Conservation (phyloP, 495 filamentous ascomycete species). For the Daldinia grandis region DNA sequence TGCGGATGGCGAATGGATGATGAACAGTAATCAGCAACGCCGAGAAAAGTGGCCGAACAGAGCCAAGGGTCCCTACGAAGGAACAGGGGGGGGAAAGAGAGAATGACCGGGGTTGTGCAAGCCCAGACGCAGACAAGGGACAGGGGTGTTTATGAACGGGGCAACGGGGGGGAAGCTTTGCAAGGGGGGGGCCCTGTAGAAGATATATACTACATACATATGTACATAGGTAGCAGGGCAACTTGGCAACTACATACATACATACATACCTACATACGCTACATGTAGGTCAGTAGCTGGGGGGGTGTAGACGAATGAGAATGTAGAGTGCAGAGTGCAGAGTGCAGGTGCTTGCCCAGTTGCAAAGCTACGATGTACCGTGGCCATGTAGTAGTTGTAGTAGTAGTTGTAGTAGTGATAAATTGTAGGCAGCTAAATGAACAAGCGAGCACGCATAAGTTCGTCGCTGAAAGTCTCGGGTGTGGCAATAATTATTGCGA, state of each 20-base stretch:
- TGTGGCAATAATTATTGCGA: conserved; percentile 30
- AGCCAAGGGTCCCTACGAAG: conserved; percentile 33
- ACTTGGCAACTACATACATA: too few relatives aligned
- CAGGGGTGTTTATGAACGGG: conserved; percentile 31
- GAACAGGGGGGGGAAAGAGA: conserved; percentile 24
- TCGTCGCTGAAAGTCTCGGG: conserved; percentile 30
- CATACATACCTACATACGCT: too few relatives aligned
- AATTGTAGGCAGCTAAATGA: neutral
- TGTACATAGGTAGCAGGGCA: too few relatives aligned
- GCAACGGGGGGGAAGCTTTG: conserved; percentile 12
- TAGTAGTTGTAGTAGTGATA: neutral
- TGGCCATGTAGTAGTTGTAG: neutral
- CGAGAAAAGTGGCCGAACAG: conserved; percentile 41
- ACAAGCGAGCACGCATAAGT: conserved; percentile 25
- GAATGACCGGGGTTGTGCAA: conserved; percentile 34
- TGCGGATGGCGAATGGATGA: conserved; percentile 39
- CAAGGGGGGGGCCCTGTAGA: conserved; percentile 27
- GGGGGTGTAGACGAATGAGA: conserved; percentile 23
- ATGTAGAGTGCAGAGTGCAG: neutral
- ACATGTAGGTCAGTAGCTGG: conserved; percentile 10
- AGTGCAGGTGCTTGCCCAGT: conserved; percentile 5
- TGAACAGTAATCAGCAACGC: conserved; percentile 44
- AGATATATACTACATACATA: conserved; percentile 19
- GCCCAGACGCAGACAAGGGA: conserved; percentile 41
- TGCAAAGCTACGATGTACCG: conserved; percentile 7